Percentiles rank a stretch among this genome's conserved stretches.
Conservation (phyloP, 1,139 yeast species). For the Insectozyma bohioensis region DNA sequence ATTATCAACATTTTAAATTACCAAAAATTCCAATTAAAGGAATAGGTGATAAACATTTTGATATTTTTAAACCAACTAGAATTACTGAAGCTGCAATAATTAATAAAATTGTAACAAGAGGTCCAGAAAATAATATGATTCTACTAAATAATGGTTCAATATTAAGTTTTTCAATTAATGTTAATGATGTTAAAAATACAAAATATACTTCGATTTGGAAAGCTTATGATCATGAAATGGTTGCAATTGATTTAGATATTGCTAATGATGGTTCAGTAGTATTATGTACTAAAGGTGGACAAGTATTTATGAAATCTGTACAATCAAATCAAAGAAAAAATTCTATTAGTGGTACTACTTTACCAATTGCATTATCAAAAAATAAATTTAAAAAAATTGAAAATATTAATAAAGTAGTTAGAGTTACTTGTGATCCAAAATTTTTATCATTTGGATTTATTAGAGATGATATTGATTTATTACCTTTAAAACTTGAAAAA, state of each 20-base stretch:
- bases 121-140: constrained; percentile 39
- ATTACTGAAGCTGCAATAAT: constrained; percentile 42
- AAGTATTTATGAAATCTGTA: constrained; percentile 45
- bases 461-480: constrained; percentile 57
- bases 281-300: constrained; percentile 66
- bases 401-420: constrained; percentile 50
- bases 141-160: constrained; percentile 55
- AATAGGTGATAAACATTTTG: constrained; percentile 43
- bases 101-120: constrained; percentile 33
- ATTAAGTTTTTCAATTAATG: constrained; percentile 32
- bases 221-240: constrained; percentile 52
- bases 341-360: constrained; percentile 20
- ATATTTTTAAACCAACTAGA: constrained; percentile 51
- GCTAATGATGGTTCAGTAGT: constrained; percentile 69
- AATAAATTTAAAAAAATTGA: constrained; percentile 58
- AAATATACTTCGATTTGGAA: constrained; percentile 50
- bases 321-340: constrained; percentile 26
- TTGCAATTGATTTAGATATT: constrained; percentile 61
- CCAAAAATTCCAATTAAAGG: constrained; percentile 39
- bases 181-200: constrained; percentile 30
- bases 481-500: constrained; percentile 49
- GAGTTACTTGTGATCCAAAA: constrained; percentile 64
- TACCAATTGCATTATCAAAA: constrained; percentile 27
- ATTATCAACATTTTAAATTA: constrained; percentile 54
- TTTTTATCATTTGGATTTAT: constrained; percentile 71